phyloP scores from a whole-genome alignment of 805 yeast species.

The Saccharomycopsis malanga region DNA sequence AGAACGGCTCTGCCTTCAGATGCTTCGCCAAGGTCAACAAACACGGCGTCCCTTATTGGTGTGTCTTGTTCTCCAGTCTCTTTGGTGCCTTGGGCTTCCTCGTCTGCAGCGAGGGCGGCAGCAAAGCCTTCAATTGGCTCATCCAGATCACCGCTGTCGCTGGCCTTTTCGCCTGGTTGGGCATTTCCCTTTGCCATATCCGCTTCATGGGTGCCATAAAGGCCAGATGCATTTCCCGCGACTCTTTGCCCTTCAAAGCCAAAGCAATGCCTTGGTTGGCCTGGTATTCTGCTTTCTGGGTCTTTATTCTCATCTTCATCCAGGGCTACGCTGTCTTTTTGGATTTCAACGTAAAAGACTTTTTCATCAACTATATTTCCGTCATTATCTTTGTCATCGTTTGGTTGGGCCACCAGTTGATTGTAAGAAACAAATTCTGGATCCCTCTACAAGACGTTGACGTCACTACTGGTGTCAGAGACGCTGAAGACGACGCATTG shows the following conservation, averaged over 20 bases:
- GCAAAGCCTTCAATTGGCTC: constrained; percentile 59
- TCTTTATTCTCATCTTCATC: constrained; percentile 51
- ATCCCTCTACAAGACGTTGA: constrained; percentile 56
- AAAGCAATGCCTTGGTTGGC: constrained; percentile 61
- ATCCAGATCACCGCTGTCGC: constrained; percentile 71
- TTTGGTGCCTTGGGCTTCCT: constrained; percentile 63
- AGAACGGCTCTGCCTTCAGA: constrained; percentile 44
- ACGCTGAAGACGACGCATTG: constrained; percentile 44
- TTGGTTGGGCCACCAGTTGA: constrained; percentile 50
- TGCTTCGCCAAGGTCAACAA: constrained; percentile 52
- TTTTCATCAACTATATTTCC: constrained; percentile 69
- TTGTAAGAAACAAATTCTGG: constrained; percentile 41
- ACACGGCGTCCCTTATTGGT: constrained; percentile 62
- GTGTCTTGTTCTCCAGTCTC: constrained; percentile 43
- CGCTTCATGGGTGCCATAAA: constrained; percentile 63
- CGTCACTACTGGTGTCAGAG: constrained; percentile 60
- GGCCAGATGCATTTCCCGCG: constrained; percentile 57
- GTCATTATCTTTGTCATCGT: constrained; percentile 49
- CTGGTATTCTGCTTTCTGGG: constrained; percentile 50
- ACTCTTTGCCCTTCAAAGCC: constrained; percentile 70
- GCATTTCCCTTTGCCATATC: constrained; percentile 56
- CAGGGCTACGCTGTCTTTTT: constrained; percentile 70
- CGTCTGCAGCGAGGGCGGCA: constrained; percentile 43
- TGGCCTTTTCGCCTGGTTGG: constrained; percentile 68
- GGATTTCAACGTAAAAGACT: constrained; percentile 42